Conservation (phyloP, 768 basidiomycete genomes). For the Chiua virens region DNA sequence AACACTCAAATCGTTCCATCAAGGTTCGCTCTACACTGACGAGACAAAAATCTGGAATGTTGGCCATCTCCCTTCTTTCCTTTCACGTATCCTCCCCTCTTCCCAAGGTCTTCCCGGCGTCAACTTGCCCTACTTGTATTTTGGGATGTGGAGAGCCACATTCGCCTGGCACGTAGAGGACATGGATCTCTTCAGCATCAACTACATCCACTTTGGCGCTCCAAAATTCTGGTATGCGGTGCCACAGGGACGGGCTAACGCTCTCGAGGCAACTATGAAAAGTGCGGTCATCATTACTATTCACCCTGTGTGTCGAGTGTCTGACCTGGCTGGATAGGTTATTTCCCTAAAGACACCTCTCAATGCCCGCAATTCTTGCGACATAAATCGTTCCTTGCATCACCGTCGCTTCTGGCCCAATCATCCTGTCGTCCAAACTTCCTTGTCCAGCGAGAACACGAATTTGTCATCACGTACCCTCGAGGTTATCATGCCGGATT, state of each 20-base stretch:
- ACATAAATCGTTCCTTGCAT: conserved; percentile 94
- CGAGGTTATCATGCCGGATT: conserved; percentile 96
- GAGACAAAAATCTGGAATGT: conserved; percentile 90
- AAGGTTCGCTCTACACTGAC: conserved; percentile 71
- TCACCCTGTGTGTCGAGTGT: neutral
- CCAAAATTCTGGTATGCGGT: conserved; percentile 98
- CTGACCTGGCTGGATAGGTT: conserved; percentile 46
- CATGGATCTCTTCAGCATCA: conserved; percentile 98
- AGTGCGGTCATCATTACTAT: conserved; percentile 46
- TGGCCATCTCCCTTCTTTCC: conserved; percentile 82
- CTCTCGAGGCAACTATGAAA: conserved; percentile 89
- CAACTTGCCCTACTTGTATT: conserved; percentile 96
- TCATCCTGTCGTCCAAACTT: conserved; percentile 80
- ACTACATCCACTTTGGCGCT: conserved; percentile 98
- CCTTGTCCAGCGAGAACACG: conserved; percentile 90
- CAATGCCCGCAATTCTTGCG: conserved; percentile 92
- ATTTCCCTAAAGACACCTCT: conserved; percentile 85
- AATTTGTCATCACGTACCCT: conserved; percentile 95
- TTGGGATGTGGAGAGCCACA: conserved; percentile 99
- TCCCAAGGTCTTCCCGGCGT: conserved; percentile 85
- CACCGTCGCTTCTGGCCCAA: conserved; percentile 78
- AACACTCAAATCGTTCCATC: neutral
- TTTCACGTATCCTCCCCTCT: conserved; percentile 76
- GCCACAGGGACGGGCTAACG: conserved; percentile 78
- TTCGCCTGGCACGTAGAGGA: conserved; percentile 99